Evolutionary conservation across 2,329 filamentous ascomycete species (phyloP), one percentile per base, ranked within the genome.

Genomic region (Colletotrichum liaoningense): DNA sequence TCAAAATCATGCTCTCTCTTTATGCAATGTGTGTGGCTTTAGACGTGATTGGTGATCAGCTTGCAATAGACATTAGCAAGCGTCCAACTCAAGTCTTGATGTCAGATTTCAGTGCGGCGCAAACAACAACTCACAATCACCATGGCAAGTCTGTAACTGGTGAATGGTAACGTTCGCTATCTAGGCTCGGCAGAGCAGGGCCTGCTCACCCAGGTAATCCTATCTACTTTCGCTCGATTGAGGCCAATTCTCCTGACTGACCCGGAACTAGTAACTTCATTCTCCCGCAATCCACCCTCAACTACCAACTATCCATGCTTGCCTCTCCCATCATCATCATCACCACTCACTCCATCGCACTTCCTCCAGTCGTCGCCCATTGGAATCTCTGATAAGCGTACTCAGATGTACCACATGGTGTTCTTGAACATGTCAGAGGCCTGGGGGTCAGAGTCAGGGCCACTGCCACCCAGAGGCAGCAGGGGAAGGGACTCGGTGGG

Each of bases 331-430:
- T 16, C 22, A 19, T 54, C 46, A 56, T n/a, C 30, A 16, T 16
- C 22, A 19, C 35, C 30, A 56, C 24, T n/a, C 19, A 19, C 42
- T 59, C 42, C 58, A 14, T 28, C n/a, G 5, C 33, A 42, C 16
- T 7, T 59, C n/a, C 4, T 26, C 14, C 35, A 22, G 14, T 24
- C 14, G 19, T 19, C 12, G 5, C 46, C 52, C 16, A 6, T 35
- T 5, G n/a, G 14, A 7, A 5, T n/a, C 24, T 14, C 5, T 33
- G 7, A 30, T 24, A 16, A 16, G 22, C 33, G 12, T 8, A 2
- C 22, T 76, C 77, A 86, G 64, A 86, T 85, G 75, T 81, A 86
- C 85, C 85, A 86, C 84, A 86, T 86, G 8, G 84, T 86, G 28
- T 77, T 65, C 24, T 79, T 78, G 77, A 84, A 71, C 71, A 66